Conservation (phyloP, 2,329 filamentous ascomycete genomes). For the Fusarium nematophilum region DNA sequence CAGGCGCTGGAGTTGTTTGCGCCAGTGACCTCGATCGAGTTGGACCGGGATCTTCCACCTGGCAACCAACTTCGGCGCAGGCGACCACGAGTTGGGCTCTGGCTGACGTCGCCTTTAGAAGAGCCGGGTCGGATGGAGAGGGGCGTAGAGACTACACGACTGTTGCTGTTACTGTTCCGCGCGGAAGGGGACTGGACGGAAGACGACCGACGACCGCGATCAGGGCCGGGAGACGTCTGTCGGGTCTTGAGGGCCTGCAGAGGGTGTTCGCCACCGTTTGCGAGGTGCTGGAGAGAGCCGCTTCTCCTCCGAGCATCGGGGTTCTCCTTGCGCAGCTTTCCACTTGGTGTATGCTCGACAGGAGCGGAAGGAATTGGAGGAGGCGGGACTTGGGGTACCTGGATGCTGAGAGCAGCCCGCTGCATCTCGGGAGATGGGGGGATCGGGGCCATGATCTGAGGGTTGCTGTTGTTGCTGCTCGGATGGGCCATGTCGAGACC, state of each 20-base stretch:
- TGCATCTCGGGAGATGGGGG: conserved; percentile 46
- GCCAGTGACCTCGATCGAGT: conserved; percentile 53
- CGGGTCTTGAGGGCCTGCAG: conserved; percentile 40
- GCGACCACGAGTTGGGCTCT: conserved; percentile 59
- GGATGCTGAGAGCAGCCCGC: conserved; percentile 37
- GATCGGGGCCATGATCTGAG: conserved; percentile 45
- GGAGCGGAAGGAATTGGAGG: conserved; percentile 23
- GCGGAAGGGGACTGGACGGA: conserved; percentile 57
- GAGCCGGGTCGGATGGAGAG: conserved; percentile 44
- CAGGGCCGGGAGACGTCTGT: conserved; percentile 49
- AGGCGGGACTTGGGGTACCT: conserved; percentile 32
- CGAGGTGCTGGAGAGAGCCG: conserved; percentile 46
- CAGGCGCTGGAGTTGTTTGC: conserved; percentile 56
- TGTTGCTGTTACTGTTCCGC: conserved; percentile 44
- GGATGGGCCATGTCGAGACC: conserved; percentile 37
- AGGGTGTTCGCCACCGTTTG: conserved; percentile 24
- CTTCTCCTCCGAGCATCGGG: conserved; percentile 47
- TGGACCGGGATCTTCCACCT: conserved; percentile 62
- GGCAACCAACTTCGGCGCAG: conserved; percentile 66
- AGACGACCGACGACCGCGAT: conserved; percentile 58
- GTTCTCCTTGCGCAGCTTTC: conserved; percentile 49
- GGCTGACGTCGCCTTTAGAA: conserved; percentile 49
- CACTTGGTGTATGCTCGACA: conserved; percentile 34
- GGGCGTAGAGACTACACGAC: conserved; percentile 48
- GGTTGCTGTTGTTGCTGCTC: conserved; percentile 25